Base-by-base conservation (phyloP, 306 rosid species). In the Boehmeria nivea region DNA sequence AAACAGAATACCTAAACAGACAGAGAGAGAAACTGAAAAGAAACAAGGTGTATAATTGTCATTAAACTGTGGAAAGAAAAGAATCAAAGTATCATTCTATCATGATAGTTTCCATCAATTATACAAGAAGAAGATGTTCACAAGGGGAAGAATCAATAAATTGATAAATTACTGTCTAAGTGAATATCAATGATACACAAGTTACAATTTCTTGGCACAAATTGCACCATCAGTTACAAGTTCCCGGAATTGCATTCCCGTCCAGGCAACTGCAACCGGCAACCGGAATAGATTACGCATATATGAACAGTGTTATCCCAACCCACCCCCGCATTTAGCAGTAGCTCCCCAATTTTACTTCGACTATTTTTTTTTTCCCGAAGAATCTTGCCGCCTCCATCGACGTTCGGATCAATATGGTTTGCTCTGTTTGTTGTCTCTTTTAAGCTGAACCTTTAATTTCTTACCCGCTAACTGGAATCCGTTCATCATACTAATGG, bases 381-480 rank as follows among this genome's bases (percentile, higher is more conserved):
- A 63, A 63, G 64, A 64, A 80, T 69, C 72, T 61, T 68, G 74
- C 78, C 64, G 64, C 71, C 59, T 73, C 65, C 75, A 46, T 68
- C 54, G 63, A 37, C 63, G 82, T 65, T 66, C 74, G 45, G 42
- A 54, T 90, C 89, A 93, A 78, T 83, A 93, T 48, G 94, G 77
- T 71, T 82, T 80, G 67, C 74, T 83, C 76, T 79, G 89, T 74
- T 85, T 93, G 77, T 79, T 85, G 77, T 93, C 95, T 79, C 95
- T 87, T 85, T 93, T 93, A n/a, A 87, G 86, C 83, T 93, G 99
- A 69, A 93, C 99, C 83, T 93, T 93, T 44, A 88, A 68, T 63
- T 87, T 93, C 83, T 93, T 93, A 56, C 95, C 90, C 59, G 82
- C 86, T 81, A 93, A 83, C 65, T 88, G 99, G 70, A 0, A 83